Evolutionary conservation across 768 basidiomycete genomes (phyloP).

Genomic region (Amanita rubescens): DNA sequence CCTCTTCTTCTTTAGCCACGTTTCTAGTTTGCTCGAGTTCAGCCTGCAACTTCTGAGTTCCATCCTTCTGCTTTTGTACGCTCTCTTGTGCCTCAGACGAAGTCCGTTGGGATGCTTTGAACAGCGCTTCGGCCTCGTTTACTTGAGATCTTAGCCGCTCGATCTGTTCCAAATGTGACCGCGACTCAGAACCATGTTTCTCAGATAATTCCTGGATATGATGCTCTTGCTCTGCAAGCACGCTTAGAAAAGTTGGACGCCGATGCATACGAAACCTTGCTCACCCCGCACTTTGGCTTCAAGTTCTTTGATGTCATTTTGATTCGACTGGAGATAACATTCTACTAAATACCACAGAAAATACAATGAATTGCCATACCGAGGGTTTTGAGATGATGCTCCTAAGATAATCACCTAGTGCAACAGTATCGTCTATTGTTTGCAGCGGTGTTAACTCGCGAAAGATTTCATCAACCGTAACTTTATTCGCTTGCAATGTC

Average conservation of each 20-base stretch:
- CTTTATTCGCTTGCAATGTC: conserved; percentile 64
- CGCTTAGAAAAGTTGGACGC: not conserved
- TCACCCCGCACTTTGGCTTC: conserved; percentile 66
- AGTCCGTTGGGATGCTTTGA: conserved; percentile 49
- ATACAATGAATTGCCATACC: conserved; percentile 34
- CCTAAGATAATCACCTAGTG: conserved; percentile 66
- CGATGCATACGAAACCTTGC: conserved; percentile 15
- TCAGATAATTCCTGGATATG: conserved; percentile 81
- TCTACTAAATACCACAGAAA: not conserved
- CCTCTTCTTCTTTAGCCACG: conserved; percentile 87
- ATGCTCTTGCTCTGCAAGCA: conserved; percentile 65
- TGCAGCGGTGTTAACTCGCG: conserved; percentile 66
- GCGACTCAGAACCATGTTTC: conserved; percentile 70
- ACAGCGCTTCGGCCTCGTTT: conserved; percentile 59
- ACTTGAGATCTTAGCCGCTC: conserved; percentile 64
- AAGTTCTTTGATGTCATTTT: conserved; percentile 75
- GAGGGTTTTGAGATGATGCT: conserved; percentile 62
- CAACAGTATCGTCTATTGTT: conserved; percentile 54
- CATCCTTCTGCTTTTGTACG: conserved; percentile 40
- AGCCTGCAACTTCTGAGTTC: conserved; percentile 49
- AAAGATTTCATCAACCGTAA: conserved; percentile 60
- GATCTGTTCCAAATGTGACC: conserved; percentile 73
- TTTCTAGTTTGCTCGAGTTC: conserved; percentile 58
- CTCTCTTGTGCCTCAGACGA: conserved; percentile 42
- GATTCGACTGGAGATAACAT: conserved; percentile 41